A percentile compares a stretch with the other conserved stretches of the same genome.
phyloP scores from a whole-genome alignment of 23 red algal genomes.

The Cyanidium caldarium region DNA sequence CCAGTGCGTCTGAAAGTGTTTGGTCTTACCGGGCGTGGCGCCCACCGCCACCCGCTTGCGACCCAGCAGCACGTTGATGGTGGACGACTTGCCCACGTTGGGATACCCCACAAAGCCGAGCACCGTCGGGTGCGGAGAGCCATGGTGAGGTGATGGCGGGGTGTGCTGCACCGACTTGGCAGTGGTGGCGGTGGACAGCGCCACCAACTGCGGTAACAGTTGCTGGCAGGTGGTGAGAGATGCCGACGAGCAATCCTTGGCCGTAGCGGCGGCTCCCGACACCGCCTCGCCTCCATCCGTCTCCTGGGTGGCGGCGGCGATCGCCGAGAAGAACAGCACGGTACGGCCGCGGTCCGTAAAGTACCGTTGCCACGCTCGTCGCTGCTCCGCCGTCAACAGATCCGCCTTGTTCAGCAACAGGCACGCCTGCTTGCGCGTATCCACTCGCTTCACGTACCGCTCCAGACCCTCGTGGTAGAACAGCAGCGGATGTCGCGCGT shows the following conservation, averaged over 20 bases:
- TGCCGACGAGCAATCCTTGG: not conserved
- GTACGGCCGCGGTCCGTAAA: constrained; percentile 18
- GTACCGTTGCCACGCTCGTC: constrained; percentile 38
- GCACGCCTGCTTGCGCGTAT: constrained; percentile 15
- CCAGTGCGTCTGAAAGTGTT: constrained; percentile 81
- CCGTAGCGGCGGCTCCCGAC: not conserved
- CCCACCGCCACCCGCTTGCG: constrained; percentile 66
- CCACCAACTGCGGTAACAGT: not conserved
- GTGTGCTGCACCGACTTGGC: not conserved
- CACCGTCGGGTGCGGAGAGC: constrained; percentile 6
- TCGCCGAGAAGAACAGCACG: constrained; percentile 83
- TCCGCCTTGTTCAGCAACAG: constrained; percentile 92
- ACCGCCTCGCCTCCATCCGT: not conserved
- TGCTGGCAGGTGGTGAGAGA: not conserved
- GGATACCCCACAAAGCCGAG: constrained; percentile 94
- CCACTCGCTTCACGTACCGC: constrained; percentile 46
- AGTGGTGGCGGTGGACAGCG: not conserved
- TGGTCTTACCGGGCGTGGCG: constrained; percentile 86
- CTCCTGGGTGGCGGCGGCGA: constrained; percentile 26
- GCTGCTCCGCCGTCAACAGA: constrained; percentile 27
- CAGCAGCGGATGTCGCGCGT: constrained; percentile 79
- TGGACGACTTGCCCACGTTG: constrained; percentile 95
- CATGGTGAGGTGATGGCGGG: too few species aligned
- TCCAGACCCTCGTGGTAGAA: constrained; percentile 65
- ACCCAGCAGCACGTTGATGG: constrained; percentile 70